These are phyloP conservation scores for Aspergillus baeticus DNA, from an alignment of 495 filamentous ascomycete species.

Conservation along the genomic window DNA sequence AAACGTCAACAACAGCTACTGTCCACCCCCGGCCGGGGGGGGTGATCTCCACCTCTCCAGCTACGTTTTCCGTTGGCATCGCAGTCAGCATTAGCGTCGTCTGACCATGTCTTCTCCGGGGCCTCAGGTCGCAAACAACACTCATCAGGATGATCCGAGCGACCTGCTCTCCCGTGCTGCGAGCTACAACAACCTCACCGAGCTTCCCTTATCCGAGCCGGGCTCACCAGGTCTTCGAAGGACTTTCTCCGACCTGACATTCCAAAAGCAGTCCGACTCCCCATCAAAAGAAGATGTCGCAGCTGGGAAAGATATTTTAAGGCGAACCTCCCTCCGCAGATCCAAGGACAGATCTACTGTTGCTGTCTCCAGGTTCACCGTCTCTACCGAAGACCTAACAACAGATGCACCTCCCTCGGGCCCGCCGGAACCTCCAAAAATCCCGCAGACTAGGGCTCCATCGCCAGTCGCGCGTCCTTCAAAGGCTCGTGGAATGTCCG, in stretches of 20 bases:
- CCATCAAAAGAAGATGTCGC: constrained; percentile 45
- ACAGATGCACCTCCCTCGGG: constrained; percentile 23
- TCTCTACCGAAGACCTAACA: constrained; percentile 39
- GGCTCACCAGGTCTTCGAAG: constrained; percentile 34
- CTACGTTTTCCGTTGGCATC: constrained; percentile 12
- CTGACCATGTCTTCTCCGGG: constrained; percentile 38
- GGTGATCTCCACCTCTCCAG: constrained; percentile 32
- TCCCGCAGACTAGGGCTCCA: constrained; percentile 36
- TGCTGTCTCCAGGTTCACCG: constrained; percentile 37
- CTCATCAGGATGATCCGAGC: constrained; percentile 28
- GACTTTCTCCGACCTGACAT: constrained; percentile 44
- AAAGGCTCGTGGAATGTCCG: constrained; percentile 55
- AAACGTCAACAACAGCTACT: constrained; percentile 26
- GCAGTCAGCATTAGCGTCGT: constrained; percentile 17
- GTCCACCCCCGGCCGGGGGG: constrained; percentile 20
- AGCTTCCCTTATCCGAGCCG: constrained; percentile 22
- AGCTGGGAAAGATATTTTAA: constrained; percentile 47
- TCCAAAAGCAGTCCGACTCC: constrained; percentile 32
- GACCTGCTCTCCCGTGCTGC: constrained; percentile 36
- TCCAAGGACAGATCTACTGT: constrained; percentile 37
- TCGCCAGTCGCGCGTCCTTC: constrained; percentile 43
- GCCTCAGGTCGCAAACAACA: constrained; percentile 22
- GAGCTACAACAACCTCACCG: constrained; percentile 44
- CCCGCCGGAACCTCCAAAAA: constrained; percentile 17
- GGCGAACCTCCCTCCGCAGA: constrained; percentile 43